A percentile compares a stretch with the other conserved stretches of the same genome.
Conservation (phyloP, 2,329 filamentous ascomycete species). For the Ceratocystis harringtonii region DNA sequence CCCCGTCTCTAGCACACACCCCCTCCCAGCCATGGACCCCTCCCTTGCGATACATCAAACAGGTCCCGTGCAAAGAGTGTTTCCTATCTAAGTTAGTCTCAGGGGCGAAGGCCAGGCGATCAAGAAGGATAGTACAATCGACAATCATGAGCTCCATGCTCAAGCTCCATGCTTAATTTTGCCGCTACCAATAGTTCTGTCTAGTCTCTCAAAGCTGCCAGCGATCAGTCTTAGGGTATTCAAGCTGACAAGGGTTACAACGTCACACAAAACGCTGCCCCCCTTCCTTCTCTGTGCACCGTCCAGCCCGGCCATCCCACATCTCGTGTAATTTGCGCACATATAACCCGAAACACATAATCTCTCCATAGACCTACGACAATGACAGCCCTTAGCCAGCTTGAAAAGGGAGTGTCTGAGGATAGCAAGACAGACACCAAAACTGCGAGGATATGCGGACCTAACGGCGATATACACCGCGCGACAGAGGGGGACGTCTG, state of each 20-base stretch:
- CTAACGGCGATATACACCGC: background rate
- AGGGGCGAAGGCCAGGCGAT: background rate
- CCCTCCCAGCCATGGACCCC: background rate
- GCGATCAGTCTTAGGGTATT: background rate
- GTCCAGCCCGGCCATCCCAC: background rate
- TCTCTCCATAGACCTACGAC: background rate
- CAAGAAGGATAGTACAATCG: background rate
- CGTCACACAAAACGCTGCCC: background rate
- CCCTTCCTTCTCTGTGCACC: background rate
- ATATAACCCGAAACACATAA: background rate
- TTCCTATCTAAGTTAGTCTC: conserved; percentile 10
- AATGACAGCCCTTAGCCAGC: background rate
- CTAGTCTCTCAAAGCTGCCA: background rate
- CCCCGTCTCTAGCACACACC: background rate
- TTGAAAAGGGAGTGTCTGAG: background rate
- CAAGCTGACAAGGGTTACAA: background rate
- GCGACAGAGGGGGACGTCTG: background rate
- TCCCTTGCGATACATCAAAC: background rate
- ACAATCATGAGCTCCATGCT: background rate
- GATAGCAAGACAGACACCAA: background rate
- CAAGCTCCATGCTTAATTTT: background rate
- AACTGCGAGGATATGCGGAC: background rate
- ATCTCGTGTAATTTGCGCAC: conserved; percentile 4
- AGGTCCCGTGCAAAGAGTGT: background rate
- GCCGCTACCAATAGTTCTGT: background rate